phyloP scores from a whole-genome alignment of 78 protist species.

The Chrysochromulina tobinii region DNA sequence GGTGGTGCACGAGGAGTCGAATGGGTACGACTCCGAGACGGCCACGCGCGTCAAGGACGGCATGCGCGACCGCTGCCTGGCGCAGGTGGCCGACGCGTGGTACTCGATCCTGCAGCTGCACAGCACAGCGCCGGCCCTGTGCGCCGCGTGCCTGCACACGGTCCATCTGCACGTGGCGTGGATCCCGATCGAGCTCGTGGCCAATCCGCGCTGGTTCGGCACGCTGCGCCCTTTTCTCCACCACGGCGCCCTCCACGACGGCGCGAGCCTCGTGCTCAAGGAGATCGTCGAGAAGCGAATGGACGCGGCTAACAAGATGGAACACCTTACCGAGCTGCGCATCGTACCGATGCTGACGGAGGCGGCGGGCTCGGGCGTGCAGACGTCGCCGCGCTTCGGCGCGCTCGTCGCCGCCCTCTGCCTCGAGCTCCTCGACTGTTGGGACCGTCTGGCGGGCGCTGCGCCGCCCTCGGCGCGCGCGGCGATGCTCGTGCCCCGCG shows the following conservation, averaged over 20 bases:
- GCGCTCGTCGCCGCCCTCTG: background rate
- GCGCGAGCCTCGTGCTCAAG: background rate
- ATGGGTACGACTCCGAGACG: background rate
- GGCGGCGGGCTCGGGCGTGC: background rate
- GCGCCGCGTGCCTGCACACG: background rate
- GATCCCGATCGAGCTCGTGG: conserved; percentile 1
- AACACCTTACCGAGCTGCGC: background rate
- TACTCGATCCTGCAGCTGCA: background rate
- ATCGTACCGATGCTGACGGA: background rate
- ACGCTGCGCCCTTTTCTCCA: background rate
- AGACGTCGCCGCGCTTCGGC: background rate
- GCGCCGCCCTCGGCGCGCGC: background rate
- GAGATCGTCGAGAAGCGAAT: background rate
- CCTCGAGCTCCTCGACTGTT: background rate
- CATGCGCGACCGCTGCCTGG: background rate
- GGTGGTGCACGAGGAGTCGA: background rate
- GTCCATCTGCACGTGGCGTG: background rate
- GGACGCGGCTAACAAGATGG: background rate
- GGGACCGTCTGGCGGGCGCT: background rate
- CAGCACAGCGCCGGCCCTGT: background rate
- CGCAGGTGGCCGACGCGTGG: background rate
- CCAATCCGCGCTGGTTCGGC: background rate
- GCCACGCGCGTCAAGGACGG: conserved; percentile 8
- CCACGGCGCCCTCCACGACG: background rate
- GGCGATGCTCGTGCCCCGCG: background rate